Base-by-base conservation (phyloP, 192 early-diverging fungal genomes). In the Backusella tarrabulga region DNA sequence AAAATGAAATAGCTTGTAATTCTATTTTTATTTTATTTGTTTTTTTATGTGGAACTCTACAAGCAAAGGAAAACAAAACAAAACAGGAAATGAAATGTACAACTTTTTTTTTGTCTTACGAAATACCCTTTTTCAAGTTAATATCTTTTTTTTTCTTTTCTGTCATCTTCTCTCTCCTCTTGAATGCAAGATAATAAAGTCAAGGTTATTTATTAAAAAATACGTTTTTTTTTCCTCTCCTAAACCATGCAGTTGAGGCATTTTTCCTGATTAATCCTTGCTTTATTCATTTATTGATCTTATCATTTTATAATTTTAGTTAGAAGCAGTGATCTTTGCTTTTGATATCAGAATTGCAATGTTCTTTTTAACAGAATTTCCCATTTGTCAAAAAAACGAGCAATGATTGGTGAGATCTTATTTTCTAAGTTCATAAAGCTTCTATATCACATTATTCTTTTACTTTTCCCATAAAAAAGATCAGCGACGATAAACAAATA, bases 71-170 rank as follows among this genome's bases (percentile, higher is more conserved):
- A 56, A 56, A 56, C 54, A 56, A 56, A 56, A 56, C 21, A 56
- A 56, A 56, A 23, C 54, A 56, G 54, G 54, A 56, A 56, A 56
- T 56, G 54, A 56, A 56, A 56, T 56, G 54, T 56, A 56, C 52
- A 56, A 56, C 52, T 56, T 23, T 56, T 56, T 56, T 56, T 56
- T 56, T 56, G 14, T n/a, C 50, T 52, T 19, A 17, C n/a, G n/a
- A 6, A 52, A 17, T 52, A 17, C 50, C 50, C 50, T 52, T 52
- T 52, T 52, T 52, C n/a, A 21, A 54, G 42, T 44, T 44, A 44
- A 44, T 14, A 44, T 44, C 12, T 50, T 6, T 50, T 50, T 19
- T 42, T 42, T 42, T 14, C 15, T 44, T 44, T 44, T 44, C 46
- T 50, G 46, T 50, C 46, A 50, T 50, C 46, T 50, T 19, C 46